Evolutionary conservation across 306 rosid species (phyloP).

Genomic region (Neltuma alba): DNA sequence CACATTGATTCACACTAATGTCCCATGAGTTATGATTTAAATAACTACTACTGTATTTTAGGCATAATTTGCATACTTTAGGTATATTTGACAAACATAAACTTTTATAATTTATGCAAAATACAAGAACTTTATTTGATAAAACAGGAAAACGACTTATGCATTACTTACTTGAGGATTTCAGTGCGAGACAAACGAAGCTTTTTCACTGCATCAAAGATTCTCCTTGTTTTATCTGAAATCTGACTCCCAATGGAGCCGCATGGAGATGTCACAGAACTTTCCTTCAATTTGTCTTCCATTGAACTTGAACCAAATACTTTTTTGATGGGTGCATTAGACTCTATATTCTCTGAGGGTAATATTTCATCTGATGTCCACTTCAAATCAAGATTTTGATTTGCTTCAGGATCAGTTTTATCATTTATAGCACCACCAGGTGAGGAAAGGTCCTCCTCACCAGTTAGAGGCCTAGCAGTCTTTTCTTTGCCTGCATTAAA

Average conservation of each 20-base stretch:
- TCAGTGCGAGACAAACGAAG: slow-evolving; percentile 83
- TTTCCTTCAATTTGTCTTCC: slow-evolving; percentile 50
- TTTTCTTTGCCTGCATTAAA: slow-evolving; percentile 36
- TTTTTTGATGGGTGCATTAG: slow-evolving; percentile 42
- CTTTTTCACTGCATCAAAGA: slow-evolving; percentile 60
- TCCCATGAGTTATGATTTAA: background rate
- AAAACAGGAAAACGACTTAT: slow-evolving; percentile 24
- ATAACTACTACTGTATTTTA: background rate
- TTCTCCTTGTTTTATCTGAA: slow-evolving; percentile 50
- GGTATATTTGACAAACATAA: slow-evolving; percentile 18
- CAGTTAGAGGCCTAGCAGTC: slow-evolving; percentile 38
- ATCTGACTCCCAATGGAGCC: slow-evolving; percentile 41
- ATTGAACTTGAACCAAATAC: slow-evolving; percentile 36
- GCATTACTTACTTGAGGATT: slow-evolving; percentile 72
- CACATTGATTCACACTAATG: background rate
- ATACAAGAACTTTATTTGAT: slow-evolving; percentile 2
- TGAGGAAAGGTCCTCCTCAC: slow-evolving; percentile 32
- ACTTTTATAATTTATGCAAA: background rate
- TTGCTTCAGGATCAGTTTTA: slow-evolving; percentile 35
- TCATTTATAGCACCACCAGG: slow-evolving; percentile 33
- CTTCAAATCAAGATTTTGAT: slow-evolving; percentile 42
- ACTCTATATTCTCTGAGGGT: slow-evolving; percentile 34
- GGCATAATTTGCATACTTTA: background rate
- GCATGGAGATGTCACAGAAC: slow-evolving; percentile 35
- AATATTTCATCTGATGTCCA: slow-evolving; percentile 36